Conservation (phyloP, 257 asterid genomes). For the Solanum bulbocastanum region DNA sequence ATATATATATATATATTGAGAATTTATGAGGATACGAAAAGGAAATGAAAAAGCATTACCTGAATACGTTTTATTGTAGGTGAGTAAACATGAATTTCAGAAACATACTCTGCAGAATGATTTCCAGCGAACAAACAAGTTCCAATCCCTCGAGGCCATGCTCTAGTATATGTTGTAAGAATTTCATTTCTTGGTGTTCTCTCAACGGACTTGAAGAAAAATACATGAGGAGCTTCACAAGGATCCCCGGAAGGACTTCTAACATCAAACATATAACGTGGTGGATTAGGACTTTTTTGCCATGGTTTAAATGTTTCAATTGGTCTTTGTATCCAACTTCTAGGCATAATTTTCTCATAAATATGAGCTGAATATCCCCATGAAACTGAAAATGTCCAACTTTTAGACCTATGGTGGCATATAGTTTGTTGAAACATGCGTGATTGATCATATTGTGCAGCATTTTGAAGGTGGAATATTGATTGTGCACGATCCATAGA, state of each 20-base stretch:
- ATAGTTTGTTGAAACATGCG: conserved; percentile 34
- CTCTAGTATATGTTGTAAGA: conserved; percentile 12
- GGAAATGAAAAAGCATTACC: conserved; percentile 9
- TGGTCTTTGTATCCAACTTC: conserved; percentile 30
- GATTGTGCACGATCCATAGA: conserved; percentile 9
- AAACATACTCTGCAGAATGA: conserved; percentile 32
- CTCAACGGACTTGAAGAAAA: conserved; percentile 20
- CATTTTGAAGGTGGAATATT: conserved; percentile 20
- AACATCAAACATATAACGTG: conserved; percentile 53
- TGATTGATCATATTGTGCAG: conserved; percentile 26
- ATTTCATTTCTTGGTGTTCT: conserved; percentile 5
- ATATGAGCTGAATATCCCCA: conserved; percentile 40
- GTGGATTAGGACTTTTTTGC: conserved; percentile 14
- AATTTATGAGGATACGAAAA: not conserved
- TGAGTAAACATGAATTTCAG: conserved; percentile 27
- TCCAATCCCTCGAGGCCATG: conserved; percentile 19
- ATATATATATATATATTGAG: not conserved
- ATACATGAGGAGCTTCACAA: conserved; percentile 52
- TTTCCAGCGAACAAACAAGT: conserved; percentile 26
- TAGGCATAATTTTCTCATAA: conserved; percentile 22
- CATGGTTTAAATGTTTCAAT: conserved; percentile 49
- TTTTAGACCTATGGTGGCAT: conserved; percentile 14
- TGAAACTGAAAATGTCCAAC: conserved; percentile 31
- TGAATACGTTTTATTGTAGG: conserved; percentile 16
- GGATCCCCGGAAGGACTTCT: conserved; percentile 22